Conservation (phyloP, 768 basidiomycete genomes). For the Naganishia antarctica region DNA sequence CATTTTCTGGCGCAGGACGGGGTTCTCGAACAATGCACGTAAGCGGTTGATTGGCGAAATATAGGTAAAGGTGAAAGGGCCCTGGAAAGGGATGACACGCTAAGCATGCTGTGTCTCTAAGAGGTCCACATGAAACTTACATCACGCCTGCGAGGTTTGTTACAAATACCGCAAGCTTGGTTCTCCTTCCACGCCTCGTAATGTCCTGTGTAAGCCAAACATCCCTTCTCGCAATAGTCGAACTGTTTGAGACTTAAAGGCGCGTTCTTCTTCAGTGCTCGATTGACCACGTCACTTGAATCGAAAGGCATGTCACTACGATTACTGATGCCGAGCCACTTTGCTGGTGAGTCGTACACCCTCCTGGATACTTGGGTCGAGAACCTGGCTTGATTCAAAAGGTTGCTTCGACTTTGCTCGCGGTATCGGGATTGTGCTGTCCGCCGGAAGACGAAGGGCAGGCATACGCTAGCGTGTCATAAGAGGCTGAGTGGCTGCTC, state of each 20-base stretch:
- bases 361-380: not conserved
- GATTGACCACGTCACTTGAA: not conserved
- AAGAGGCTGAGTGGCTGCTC: not conserved
- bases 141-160: not conserved
- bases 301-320: not conserved
- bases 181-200: too few species aligned
- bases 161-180: not conserved
- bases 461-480: not conserved
- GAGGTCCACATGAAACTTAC: not conserved
- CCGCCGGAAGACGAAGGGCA: not conserved
- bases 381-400: not conserved
- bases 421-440: not conserved
- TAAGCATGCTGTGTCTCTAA: not conserved
- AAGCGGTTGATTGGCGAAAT: not conserved
- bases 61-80: not conserved
- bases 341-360: not conserved
- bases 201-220: not conserved
- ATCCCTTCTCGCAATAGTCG: not conserved
- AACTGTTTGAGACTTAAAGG: not conserved
- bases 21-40: not conserved
- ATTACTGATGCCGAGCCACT: not conserved
- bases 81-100: not conserved
- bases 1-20: not conserved
- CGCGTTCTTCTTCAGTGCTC: not conserved
- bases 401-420: not conserved